Evolutionary conservation across 2,329 filamentous ascomycete species (phyloP).

Genomic region (Penicillium sp.): DNA sequence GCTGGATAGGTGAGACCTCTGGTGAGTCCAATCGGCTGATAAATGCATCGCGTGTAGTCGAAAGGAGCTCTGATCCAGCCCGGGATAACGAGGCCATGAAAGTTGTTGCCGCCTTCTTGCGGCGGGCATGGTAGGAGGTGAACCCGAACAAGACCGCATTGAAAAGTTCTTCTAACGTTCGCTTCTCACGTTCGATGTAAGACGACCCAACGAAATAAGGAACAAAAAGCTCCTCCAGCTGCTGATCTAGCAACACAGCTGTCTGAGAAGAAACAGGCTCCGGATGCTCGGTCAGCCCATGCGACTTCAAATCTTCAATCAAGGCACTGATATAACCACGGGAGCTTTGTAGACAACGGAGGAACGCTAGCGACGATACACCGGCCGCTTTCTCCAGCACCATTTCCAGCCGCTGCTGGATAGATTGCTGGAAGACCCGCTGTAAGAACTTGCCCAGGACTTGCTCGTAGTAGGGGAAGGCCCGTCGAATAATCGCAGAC

Average conservation of each 20-base stretch:
- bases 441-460: slow-evolving; percentile 92
- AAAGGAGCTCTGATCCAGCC: slow-evolving; percentile 81
- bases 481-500: slow-evolving; percentile 91
- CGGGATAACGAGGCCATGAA: slow-evolving; percentile 92
- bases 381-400: slow-evolving; percentile 92
- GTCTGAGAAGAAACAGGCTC: slow-evolving; percentile 87
- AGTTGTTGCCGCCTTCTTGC: slow-evolving; percentile 83
- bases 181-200: slow-evolving; percentile 65
- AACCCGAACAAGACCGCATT: slow-evolving; percentile 94
- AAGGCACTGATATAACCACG: slow-evolving; percentile 82
- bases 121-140: slow-evolving; percentile 77
- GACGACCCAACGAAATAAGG: slow-evolving; percentile 65
- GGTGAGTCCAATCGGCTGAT: slow-evolving; percentile 84
- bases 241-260: slow-evolving; percentile 66
- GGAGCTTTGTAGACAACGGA: slow-evolving; percentile 86
- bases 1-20: slow-evolving; percentile 83
- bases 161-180: slow-evolving; percentile 74
- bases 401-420: slow-evolving; percentile 93
- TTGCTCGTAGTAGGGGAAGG: slow-evolving; percentile 94
- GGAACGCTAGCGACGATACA: slow-evolving; percentile 85
- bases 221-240: slow-evolving; percentile 65
- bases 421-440: slow-evolving; percentile 94
- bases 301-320: slow-evolving; percentile 88
- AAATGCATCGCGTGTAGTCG: slow-evolving; percentile 86
- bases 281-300: slow-evolving; percentile 92